Evolutionary conservation across 2,329 filamentous ascomycete species (phyloP), one percentile per base, ranked within the genome.

Genomic region (Pseudocercospora ulei): DNA sequence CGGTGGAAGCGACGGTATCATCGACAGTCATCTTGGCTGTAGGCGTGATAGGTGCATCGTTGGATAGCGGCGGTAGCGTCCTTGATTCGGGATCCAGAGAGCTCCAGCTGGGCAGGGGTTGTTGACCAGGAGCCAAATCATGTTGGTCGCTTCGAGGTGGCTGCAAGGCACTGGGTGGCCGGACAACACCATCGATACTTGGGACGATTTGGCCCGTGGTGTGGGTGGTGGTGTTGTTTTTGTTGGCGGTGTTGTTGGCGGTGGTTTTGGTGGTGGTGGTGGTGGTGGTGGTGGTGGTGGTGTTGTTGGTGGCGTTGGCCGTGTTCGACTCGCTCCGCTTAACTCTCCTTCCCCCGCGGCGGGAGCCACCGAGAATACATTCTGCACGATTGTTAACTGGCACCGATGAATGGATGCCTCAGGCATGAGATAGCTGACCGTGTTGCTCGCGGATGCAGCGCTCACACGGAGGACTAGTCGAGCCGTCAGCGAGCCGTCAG

Each of bases 361-460:
- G 47, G 12, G 55, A 57, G 9, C 54, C 53, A 31, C 56, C 56
- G 3, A 58, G 54, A 16, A 58, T 40, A 38, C 56, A 58, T 43
- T 58, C 29, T 33, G 29, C 7, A 3, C n/a, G n/a, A n/a, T n/a
- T n/a, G n/a, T n/a, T n/a, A n/a, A n/a, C n/a, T n/a, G n/a, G n/a
- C n/a, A n/a, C n/a, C n/a, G n/a, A n/a, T n/a, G 4, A 11, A 11
- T 3, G 17, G 8, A 11, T 4, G 14, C 3, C 3, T 2, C 4
- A n/a, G 2, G 16, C 13, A n/a, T 5, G n/a, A 11, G n/a, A 26
- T 11, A 5, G 1, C 29, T 33, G 8, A 33, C 29, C 56, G 33
- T 57, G 55, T 34, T 58, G 54, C 29, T 58, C 56, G 9, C 56
- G 44, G 23, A 58, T 57, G 41, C 56, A 58, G 38, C 56, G 39